These are phyloP conservation scores for Claviceps capensis DNA, from an alignment of 2,329 filamentous ascomycete species.

Conservation along the genomic window DNA sequence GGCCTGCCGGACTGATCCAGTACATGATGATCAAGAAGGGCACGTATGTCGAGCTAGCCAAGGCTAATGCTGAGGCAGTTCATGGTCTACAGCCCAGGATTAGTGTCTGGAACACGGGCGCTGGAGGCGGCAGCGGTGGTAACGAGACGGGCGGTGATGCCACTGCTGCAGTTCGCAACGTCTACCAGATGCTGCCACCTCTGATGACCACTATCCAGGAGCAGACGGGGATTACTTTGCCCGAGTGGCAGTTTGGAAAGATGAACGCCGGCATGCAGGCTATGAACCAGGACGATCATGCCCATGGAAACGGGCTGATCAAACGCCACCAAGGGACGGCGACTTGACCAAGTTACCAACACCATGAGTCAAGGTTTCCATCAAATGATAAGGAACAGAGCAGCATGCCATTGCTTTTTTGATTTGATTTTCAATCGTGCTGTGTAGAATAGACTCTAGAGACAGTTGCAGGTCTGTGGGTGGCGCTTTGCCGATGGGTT, in stretches of 20 bases:
- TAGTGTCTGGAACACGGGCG: conserved; percentile 70
- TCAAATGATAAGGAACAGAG: neutral
- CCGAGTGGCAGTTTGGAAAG: conserved; percentile 57
- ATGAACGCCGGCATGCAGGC: conserved; percentile 22
- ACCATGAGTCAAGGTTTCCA: neutral
- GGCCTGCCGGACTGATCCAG: conserved; percentile 63
- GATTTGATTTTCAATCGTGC: neutral
- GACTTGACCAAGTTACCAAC: neutral
- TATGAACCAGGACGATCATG: conserved; percentile 9
- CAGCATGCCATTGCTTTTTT: neutral
- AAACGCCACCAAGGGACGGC: neutral
- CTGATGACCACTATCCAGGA: conserved; percentile 77
- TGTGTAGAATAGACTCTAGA: neutral
- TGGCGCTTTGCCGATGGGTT: too few relatives aligned
- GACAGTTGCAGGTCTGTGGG: neutral
- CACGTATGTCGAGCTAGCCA: conserved; percentile 62
- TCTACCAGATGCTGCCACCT: conserved; percentile 75
- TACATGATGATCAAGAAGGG: conserved; percentile 81
- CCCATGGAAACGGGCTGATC: neutral
- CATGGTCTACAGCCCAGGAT: conserved; percentile 77
- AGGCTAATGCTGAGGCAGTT: conserved; percentile 64
- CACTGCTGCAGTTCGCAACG: conserved; percentile 51
- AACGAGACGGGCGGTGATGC: conserved; percentile 36
- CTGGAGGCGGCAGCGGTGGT: conserved; percentile 25
- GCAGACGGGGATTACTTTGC: conserved; percentile 71